Evolutionary conservation across 139 green algal species (phyloP), one percentile per base, ranked within the genome.

Genomic region (Yamagishiella unicocca): DNA sequence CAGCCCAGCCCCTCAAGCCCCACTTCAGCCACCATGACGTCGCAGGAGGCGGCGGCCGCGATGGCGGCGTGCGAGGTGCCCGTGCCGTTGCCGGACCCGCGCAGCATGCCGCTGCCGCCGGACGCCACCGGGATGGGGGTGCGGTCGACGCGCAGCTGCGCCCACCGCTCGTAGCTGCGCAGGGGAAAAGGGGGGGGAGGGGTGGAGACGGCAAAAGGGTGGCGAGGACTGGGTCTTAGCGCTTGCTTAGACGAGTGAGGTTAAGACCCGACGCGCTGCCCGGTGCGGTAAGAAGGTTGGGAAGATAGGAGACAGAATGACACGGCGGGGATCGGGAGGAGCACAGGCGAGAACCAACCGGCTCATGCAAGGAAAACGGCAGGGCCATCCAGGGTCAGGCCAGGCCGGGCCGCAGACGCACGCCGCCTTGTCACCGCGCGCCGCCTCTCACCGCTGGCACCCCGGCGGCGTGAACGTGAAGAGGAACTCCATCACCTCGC

Each of bases 1-100:
- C 74, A 76, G 31, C 82, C 89, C 31, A 90, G 50, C 27, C 91
- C 91, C 67, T 94, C 89, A 73, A 94, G 45, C 75, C 89, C 89
- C n/a, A 92, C 62, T 87, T 92, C 91, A 61, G 89, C 74, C 24
- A 94, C 87, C 43, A 83, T 78, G 22, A 89, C 38, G 82, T 92
- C 82, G 45, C 73, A 89, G n/a, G 37, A 9, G 0, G 62, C 29
- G 4, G 72, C 27, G 5, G 33, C 64, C 7, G 79, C 61, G 40
- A 85, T 71, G 55, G 55, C 55, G 33, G 76, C 76, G 35, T 83
- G 76, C 22, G 35, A 53, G 76, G 2, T 45, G 61, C 77, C 77
- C 4, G 55, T 46, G 19, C 61, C 58, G 40, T 4, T 45, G 12
- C 55, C 77, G 19, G 37, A 43, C 25, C 77, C 55, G 38, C 77